These are phyloP conservation scores for Penicillium subrubescens DNA, from an alignment of 495 filamentous ascomycete genomes.

Conservation along the genomic window DNA sequence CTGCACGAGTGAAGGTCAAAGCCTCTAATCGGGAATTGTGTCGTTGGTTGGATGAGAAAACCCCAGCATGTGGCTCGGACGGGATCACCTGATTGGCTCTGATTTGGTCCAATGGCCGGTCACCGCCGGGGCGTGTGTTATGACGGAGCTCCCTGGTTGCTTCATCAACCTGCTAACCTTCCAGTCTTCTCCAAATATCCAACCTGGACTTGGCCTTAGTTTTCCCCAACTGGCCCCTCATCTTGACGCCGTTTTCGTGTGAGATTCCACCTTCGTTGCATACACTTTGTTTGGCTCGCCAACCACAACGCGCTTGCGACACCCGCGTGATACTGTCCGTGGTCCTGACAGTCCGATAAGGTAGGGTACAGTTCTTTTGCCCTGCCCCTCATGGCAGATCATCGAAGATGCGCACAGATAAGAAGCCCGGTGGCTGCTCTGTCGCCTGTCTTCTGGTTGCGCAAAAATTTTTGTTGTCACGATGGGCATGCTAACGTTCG, in stretches of 20 bases:
- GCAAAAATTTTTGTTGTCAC: conserved; percentile 6
- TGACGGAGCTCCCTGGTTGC: conserved; percentile 1
- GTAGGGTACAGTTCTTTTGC: conserved; percentile 12
- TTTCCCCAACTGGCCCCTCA: neutral
- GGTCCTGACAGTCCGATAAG: conserved; percentile 20
- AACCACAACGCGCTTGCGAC: conserved; percentile 13
- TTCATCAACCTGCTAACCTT: neutral
- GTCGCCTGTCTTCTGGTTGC: neutral
- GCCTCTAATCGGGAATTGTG: no score
- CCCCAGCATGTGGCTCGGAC: neutral
- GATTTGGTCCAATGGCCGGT: neutral
- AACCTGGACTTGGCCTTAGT: neutral
- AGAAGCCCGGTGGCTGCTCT: conserved; percentile 1
- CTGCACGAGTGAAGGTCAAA: no score
- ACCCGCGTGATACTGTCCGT: conserved; percentile 17
- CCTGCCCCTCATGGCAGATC: neutral
- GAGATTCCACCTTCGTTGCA: neutral
- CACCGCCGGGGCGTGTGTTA: neutral
- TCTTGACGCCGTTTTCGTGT: conserved; percentile 9
- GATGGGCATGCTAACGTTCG: conserved; percentile 50
- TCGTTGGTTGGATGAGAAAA: no score
- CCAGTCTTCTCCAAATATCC: neutral
- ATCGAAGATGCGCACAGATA: conserved; percentile 6
- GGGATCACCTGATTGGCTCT: neutral
- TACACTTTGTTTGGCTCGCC: conserved; percentile 15